Evolutionary conservation across 2,329 filamentous ascomycete species (phyloP).

Genomic region (Aspergillus ochraceus): DNA sequence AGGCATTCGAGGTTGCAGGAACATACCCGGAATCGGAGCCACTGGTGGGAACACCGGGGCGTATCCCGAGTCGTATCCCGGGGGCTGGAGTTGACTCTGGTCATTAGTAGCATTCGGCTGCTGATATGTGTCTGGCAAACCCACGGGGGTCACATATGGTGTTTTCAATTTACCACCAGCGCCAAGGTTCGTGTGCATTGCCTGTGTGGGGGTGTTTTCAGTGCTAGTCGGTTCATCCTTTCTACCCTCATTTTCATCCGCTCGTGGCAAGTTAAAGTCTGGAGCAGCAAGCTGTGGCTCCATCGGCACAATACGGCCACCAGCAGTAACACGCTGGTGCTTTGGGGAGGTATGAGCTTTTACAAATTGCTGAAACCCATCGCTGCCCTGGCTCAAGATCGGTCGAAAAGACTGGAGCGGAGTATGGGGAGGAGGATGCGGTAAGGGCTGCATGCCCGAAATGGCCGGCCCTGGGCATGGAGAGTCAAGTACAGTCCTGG

Average conservation of each 20-base stretch:
- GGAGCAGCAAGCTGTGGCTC: conserved; percentile 35
- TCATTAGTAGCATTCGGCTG: conserved; percentile 1
- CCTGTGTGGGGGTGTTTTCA: neutral
- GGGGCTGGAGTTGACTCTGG: neutral
- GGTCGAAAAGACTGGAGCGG: conserved; percentile 35
- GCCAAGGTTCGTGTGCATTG: neutral
- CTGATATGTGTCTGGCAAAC: neutral
- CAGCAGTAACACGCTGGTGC: conserved; percentile 51
- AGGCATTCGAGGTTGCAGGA: conserved; percentile 10
- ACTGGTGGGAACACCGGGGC: conserved; percentile 10
- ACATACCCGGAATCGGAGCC: conserved; percentile 9
- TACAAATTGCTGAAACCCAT: conserved; percentile 48
- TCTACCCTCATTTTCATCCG: conserved; percentile 10
- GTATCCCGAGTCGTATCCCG: neutral
- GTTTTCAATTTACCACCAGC: neutral
- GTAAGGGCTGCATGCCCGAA: conserved; percentile 13
- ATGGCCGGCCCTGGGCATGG: conserved; percentile 21
- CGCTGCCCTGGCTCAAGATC: conserved; percentile 34
- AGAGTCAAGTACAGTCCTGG: conserved; percentile 21
- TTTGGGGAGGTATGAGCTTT: conserved; percentile 50
- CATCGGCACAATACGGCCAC: conserved; percentile 51
- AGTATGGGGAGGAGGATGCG: conserved; percentile 29
- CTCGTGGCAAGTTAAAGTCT: conserved; percentile 32
- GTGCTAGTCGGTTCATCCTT: neutral
- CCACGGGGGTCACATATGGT: neutral